Evolutionary conservation across 176 grass and related monocot species (phyloP), one percentile per base, ranked within the genome.

Genomic region (Bonia amplexicaulis): DNA sequence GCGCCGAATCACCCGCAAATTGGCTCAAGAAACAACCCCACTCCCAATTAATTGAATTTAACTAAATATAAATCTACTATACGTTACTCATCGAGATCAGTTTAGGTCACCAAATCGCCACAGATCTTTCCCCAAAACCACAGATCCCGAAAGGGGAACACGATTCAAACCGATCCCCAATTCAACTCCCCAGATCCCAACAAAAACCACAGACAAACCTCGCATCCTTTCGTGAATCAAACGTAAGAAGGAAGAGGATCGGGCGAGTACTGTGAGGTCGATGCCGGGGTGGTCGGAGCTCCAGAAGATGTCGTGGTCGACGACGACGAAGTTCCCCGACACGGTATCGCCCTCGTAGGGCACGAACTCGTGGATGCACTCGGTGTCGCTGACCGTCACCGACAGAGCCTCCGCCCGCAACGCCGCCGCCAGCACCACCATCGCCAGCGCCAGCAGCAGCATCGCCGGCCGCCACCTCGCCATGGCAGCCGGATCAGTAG

Each of bases 301-400:
- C 96, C 96, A 99, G 88, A 99, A 99, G 69, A 99, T 94, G 78
- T 99, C 96, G 74, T 99, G 96, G 83, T 99, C 96, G 27, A 99
- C 90, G 66, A 99, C 96, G 72, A 99, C 96, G 91, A 99, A 99
- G 85, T 99, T 99, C 12, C 96, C 96, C 9, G 96, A 89, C 73
- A 99, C 91, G 40, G 91, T 84, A 64, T 99, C 96, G 20, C 93
- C 96, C 70, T 99, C 96, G 84, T 99, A 99, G 52, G 92, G 91
- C 31, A 99, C 93, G 88, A 92, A 99, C 88, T 99, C 96, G 80
- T 99, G 94, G 69, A 99, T 84, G 88, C 96, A 99, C 87, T 99
- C 96, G 51, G 88, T 88, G 25, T 99, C 93, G 15, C 90, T 93
- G 29, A 99, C 93, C 44, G 96, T 99, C 35, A 99, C 83, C 41